Evolutionary conservation across 2,329 filamentous ascomycete genomes (phyloP).

Genomic region (Monosporascus sp.): DNA sequence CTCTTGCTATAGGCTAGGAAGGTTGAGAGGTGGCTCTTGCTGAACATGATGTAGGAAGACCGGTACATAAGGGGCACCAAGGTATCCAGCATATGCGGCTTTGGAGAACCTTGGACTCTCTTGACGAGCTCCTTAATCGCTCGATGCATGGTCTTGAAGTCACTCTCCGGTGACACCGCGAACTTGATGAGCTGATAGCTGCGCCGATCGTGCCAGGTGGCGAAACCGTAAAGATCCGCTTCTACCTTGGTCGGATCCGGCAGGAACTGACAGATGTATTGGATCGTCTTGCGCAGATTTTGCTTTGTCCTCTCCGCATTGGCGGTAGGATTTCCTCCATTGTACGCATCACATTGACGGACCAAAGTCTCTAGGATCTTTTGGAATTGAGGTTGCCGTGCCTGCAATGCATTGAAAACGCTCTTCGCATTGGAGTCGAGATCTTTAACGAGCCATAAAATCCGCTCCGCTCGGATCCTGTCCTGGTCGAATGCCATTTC

Average conservation of each 20-base stretch:
- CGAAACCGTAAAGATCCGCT: constrained; percentile 82
- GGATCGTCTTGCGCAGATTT: constrained; percentile 66
- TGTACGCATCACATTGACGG: constrained; percentile 80
- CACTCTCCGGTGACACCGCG: constrained; percentile 75
- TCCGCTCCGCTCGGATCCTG: constrained; percentile 74
- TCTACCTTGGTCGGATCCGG: constrained; percentile 69
- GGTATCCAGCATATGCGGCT: constrained; percentile 67
- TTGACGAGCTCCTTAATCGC: constrained; percentile 87
- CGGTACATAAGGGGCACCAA: constrained; percentile 78
- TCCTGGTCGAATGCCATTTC: constrained; percentile 57
- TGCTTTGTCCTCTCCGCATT: constrained; percentile 64
- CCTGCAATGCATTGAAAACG: constrained; percentile 83
- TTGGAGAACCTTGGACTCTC: constrained; percentile 64
- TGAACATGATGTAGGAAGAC: constrained; percentile 80
- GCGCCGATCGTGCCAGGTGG: constrained; percentile 83
- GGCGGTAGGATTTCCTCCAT: constrained; percentile 76
- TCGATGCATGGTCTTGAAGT: constrained; percentile 86
- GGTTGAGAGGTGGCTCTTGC: constrained; percentile 84
- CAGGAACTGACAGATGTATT: constrained; percentile 67
- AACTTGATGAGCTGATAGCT: constrained; percentile 86
- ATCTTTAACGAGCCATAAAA: constrained; percentile 73
- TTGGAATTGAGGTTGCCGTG: constrained; percentile 68
- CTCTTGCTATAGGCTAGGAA: constrained; percentile 85
- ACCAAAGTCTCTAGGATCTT: constrained; percentile 72
- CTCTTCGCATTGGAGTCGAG: constrained; percentile 73